A percentile compares a stretch with the other conserved stretches of the same genome.
Conservation (phyloP, 164 flowering plant genomes). For the Amborella trichopoda region DNA sequence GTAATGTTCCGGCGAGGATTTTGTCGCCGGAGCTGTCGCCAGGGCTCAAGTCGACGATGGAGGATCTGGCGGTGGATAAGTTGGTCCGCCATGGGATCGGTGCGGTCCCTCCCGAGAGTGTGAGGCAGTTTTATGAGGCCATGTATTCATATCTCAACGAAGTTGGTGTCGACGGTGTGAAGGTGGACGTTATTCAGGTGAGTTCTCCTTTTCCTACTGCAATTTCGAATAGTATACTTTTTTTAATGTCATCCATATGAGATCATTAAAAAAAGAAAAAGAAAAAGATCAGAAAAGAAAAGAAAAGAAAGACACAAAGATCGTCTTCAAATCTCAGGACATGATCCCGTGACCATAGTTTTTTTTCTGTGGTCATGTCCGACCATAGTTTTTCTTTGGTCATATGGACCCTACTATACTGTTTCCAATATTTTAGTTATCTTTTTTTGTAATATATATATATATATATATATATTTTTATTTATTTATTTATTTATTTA, state of each 20-base stretch:
- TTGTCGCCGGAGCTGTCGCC: conserved; percentile 44
- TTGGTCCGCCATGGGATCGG: conserved; percentile 68
- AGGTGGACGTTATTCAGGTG: conserved; percentile 89
- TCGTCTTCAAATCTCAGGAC: no score
- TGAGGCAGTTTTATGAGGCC: conserved; percentile 59
- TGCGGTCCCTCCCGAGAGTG: conserved; percentile 61
- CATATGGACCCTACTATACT: background rate
- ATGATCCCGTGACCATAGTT: no score
- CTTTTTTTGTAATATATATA: no score
- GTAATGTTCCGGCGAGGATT: conserved; percentile 42
- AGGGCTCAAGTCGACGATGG: conserved; percentile 68
- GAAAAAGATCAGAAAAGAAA: no score
- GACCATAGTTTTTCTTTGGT: background rate
- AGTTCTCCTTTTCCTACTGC: no score
- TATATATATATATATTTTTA: background rate
- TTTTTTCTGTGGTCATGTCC: no score
- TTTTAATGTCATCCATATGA: no score
- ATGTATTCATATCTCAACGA: conserved; percentile 58
- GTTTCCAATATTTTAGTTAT: background rate
- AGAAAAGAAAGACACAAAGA: no score
- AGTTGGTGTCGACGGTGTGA: conserved; percentile 80
- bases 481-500: conserved; percentile 3
- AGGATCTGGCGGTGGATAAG: conserved; percentile 85
- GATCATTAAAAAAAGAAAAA: no score
- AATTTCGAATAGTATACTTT: background rate